A percentile compares a stretch with the other conserved stretches of the same genome.
phyloP scores from a whole-genome alignment of 2,329 filamentous ascomycete species.

The Fusarium palustre region DNA sequence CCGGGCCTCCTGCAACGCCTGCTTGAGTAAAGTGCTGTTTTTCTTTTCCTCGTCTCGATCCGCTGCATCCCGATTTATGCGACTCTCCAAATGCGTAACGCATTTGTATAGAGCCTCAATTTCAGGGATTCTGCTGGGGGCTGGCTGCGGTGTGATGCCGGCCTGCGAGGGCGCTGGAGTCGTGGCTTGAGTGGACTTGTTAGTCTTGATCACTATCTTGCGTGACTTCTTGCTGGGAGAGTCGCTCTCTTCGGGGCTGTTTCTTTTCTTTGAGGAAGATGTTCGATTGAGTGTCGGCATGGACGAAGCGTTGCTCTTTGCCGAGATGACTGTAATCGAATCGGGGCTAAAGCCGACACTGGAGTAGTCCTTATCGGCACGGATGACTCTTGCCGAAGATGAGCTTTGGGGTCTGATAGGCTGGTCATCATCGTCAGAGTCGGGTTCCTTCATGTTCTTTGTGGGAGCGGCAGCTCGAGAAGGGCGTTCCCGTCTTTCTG shows the following conservation, averaged over 20 bases:
- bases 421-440: conserved; percentile 6
- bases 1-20: background rate
- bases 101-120: background rate
- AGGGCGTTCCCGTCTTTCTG: conserved; percentile 15
- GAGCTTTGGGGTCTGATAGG: background rate
- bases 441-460: conserved; percentile 4
- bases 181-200: background rate
- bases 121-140: background rate
- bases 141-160: background rate
- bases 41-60: conserved; percentile 1
- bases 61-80: background rate
- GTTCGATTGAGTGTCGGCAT: background rate
- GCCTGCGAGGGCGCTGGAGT: background rate
- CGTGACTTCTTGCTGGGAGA: conserved; percentile 21
- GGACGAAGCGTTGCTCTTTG: background rate
- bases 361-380: background rate
- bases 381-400: background rate
- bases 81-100: background rate
- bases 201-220: conserved; percentile 12
- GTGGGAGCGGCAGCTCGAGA: conserved; percentile 19
- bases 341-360: background rate
- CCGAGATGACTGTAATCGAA: background rate
- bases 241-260: background rate
- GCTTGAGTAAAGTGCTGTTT: conserved; percentile 1
- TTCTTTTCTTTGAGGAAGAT: conserved; percentile 3